Evolutionary conservation across 73 alveolate genomes (phyloP).

Genomic region (Paramecium caudatum): DNA sequence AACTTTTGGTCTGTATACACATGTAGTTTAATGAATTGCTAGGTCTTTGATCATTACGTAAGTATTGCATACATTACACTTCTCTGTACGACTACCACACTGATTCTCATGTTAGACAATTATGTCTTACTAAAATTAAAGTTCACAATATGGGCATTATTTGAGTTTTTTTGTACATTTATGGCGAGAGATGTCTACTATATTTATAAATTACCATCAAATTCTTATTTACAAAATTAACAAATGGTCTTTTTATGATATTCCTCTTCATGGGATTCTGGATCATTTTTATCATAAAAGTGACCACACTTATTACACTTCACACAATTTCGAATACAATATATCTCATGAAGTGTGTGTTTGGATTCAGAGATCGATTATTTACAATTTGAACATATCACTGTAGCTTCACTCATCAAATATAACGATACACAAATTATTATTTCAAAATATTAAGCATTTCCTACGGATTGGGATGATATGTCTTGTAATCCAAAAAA

Average conservation of each 20-base stretch:
- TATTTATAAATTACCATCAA: slow-evolving; percentile 14
- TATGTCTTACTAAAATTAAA: neutral
- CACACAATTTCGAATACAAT: slow-evolving; percentile 36
- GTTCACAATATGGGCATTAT: slow-evolving; percentile 3
- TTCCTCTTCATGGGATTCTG: slow-evolving; percentile 52
- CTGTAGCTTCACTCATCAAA: slow-evolving; percentile 43
- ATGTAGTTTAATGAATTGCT: neutral
- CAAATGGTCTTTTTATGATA: slow-evolving; percentile 24
- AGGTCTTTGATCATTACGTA: neutral
- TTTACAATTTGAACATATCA: slow-evolving; percentile 43
- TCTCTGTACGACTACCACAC: slow-evolving; percentile 59
- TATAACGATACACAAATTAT: slow-evolving; percentile 58
- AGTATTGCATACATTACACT: slow-evolving; percentile 38
- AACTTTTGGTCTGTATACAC: neutral
- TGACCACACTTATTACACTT: slow-evolving; percentile 35
- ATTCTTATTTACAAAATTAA: neutral
- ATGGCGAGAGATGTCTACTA: neutral
- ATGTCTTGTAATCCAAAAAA: neutral
- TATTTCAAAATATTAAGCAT: slow-evolving; percentile 45
- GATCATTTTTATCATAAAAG: slow-evolving; percentile 62
- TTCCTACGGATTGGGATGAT: slow-evolving; percentile 9
- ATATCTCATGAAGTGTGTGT: slow-evolving; percentile 29
- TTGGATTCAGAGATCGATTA: slow-evolving; percentile 40
- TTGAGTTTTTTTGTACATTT: slow-evolving; percentile 39
- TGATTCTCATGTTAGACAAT: slow-evolving; percentile 31